Evolutionary conservation across 805 yeast species (phyloP).

Genomic region (Yamadazyma akitaensis): DNA sequence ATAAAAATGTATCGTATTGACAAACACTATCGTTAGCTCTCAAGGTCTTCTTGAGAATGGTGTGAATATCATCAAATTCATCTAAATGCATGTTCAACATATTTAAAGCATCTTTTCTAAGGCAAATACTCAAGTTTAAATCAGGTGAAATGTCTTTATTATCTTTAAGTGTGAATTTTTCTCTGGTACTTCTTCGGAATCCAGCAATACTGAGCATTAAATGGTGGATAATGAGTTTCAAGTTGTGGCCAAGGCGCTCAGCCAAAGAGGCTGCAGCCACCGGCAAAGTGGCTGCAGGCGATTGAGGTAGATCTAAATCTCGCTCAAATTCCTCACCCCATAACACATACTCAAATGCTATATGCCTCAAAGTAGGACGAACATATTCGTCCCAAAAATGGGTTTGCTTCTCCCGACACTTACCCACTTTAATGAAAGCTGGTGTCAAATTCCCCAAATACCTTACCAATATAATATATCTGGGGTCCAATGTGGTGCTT

Average conservation of each 20-base stretch:
- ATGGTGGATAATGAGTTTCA: slow-evolving; percentile 16
- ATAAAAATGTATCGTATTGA: slow-evolving; percentile 31
- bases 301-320: not conserved
- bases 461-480: not conserved
- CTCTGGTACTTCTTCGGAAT: slow-evolving; percentile 7
- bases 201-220: slow-evolving; percentile 23
- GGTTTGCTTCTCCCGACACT: not conserved
- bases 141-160: slow-evolving; percentile 22
- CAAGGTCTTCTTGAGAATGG: slow-evolving; percentile 9
- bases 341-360: slow-evolving; percentile 28
- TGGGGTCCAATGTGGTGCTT: not conserved
- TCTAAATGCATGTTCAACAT: slow-evolving; percentile 40
- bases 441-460: not conserved
- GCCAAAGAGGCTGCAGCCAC: slow-evolving; percentile 1
- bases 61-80: slow-evolving; percentile 30
- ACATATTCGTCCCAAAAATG: slow-evolving; percentile 30
- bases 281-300: not conserved
- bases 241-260: slow-evolving; percentile 8
- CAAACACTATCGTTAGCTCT: not conserved
- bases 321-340: not conserved
- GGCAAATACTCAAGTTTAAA: slow-evolving; percentile 28
- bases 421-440: not conserved
- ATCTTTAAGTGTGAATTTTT: slow-evolving; percentile 10
- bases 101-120: slow-evolving; percentile 34
- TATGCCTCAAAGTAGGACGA: slow-evolving; percentile 27